Evolutionary conservation across 768 basidiomycete genomes (phyloP), one percentile per base, ranked within the genome.

Genomic region (Pholiota conissans): DNA sequence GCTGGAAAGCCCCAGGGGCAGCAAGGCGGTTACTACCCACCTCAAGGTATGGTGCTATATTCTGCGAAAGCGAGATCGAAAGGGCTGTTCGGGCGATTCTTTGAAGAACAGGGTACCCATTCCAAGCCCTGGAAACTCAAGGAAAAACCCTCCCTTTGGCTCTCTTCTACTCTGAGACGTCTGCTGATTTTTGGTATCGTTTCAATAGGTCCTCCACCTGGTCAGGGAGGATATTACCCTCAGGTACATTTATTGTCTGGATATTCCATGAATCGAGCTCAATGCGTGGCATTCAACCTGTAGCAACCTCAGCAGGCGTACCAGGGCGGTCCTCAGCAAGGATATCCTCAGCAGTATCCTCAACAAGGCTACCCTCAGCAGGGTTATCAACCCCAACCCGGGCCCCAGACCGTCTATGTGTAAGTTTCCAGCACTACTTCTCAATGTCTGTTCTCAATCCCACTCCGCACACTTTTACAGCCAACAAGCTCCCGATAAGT

Each of bases 371-470:
- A 78, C 50, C 75, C 79, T 32, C 78, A 78, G 64, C 78, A 72
- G 57, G 75, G 74, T 13, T 75, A 78, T 62, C 78, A 76, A 45
- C 72, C 76, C 9, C 75, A 80, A 52, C 77, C 76, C 13, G 67
- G 60, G n/a, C 91, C 91, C 16, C 90, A 93, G 69, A 85, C 87
- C 0, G 85, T 93, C 52, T 89, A 90, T 67, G 88, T 91, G 90
- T 91, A 67, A 62, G 89, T 79, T 18, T 8, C 28, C 27, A 13
- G 22, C 14, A 32, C 5, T n/a, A 16, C 42, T 49, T 34, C 39
- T 40, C 20, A 18, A 49, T 16, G 3, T 40, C 9, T 27, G 11
- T 27, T 40, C 20, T 46, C 47, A 42, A 35, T 47, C 27, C 40
- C 49, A 27, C 40, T 16, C 22, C 14, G 13, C 22, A 14, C 6